Percentiles rank a stretch among this genome's conserved stretches.
Evolutionary conservation across 2,329 filamentous ascomycete genomes (phyloP).

Genomic region (Pochonia chlamydosporia): DNA sequence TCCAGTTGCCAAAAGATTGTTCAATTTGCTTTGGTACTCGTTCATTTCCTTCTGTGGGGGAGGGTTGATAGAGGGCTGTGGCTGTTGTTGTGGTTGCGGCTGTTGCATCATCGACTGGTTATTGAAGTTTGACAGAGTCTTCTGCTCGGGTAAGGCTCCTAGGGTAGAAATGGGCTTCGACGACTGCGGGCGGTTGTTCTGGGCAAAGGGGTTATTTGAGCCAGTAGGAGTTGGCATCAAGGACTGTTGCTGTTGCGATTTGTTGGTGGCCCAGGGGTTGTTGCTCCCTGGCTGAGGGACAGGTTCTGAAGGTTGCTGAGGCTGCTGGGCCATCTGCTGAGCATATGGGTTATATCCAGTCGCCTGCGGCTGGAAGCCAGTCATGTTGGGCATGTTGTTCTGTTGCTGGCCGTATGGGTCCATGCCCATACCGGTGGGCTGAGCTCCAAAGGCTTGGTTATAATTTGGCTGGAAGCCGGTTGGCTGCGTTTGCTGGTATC

Average conservation of each 20-base stretch:
- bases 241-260: constrained; percentile 49
- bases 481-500: constrained; percentile 40
- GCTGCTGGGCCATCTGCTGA: constrained; percentile 36
- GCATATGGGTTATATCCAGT: constrained; percentile 51
- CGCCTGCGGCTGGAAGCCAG: constrained; percentile 43
- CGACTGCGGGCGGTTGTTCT: constrained; percentile 57
- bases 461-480: constrained; percentile 55
- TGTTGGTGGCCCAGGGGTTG: constrained; percentile 80
- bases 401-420: constrained; percentile 59
- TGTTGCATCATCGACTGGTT: constrained; percentile 43
- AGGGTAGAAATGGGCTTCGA: constrained; percentile 60
- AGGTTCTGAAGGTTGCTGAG: constrained; percentile 44
- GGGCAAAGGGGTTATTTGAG: constrained; percentile 95
- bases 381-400: constrained; percentile 22
- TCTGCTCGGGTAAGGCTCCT: constrained; percentile 74
- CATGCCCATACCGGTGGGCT: constrained; percentile 56
- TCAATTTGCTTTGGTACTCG: constrained; percentile 70
- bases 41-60: constrained; percentile 48
- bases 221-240: constrained; percentile 83
- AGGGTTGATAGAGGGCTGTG: constrained; percentile 21
- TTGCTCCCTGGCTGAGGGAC: constrained; percentile 75
- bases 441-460: constrained; percentile 60
- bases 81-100: constrained; percentile 32
- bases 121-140: constrained; percentile 59
- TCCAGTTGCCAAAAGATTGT: constrained; percentile 76